Base-by-base conservation (phyloP, 2,329 filamentous ascomycete species). In the Penicillium olsonii region DNA sequence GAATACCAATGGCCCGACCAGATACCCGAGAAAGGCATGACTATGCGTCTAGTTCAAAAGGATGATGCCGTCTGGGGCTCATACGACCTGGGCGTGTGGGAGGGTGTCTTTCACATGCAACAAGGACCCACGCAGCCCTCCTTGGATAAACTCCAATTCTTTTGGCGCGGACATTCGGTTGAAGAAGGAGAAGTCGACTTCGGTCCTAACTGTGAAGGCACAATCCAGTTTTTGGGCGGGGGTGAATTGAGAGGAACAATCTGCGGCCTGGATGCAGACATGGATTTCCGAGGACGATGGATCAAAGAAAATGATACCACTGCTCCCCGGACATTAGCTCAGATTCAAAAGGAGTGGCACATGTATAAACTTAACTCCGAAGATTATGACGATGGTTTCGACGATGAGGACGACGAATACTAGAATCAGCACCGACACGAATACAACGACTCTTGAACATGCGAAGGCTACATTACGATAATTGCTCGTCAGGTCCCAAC, bases 201-300 rank as follows among this genome's bases (percentile, higher is more conserved):
- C n/a, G n/a, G n/a, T n/a, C n/a, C n/a, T n/a, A 3, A 19, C 27
- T 31, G 40, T 24, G 19, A 41, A 15, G 44, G 45, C 20, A 43
- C 31, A 33, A 37, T 43, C 19, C 18, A 29, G 24, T 38, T 48
- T 38, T 15, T 38, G 19, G 45, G 45, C 5, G 39, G 42, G 20
- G 45, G 45, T 11, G 14, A 43, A 10, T 29, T 48, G 29, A 24
- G 20, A 26, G 45, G 40, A 4, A 24, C 37, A 6, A 33, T 2
- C 19, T 44, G 40, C 18, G 19, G 2, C 14, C 12, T 31, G 29
- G 12, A 31, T n/a, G 33, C 24, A 14, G 12, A 33, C 6, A 5
- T 24, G 10, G 12, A 15, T 11, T 48, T 48, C 26, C 38, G 18
- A 33, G 45, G 45, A 2, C 33, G 29, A 10, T 34, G 26, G 19